Evolutionary conservation across 305 asterid species (phyloP), one percentile per base, ranked within the genome.

Genomic region (Rubia tinctorum): DNA sequence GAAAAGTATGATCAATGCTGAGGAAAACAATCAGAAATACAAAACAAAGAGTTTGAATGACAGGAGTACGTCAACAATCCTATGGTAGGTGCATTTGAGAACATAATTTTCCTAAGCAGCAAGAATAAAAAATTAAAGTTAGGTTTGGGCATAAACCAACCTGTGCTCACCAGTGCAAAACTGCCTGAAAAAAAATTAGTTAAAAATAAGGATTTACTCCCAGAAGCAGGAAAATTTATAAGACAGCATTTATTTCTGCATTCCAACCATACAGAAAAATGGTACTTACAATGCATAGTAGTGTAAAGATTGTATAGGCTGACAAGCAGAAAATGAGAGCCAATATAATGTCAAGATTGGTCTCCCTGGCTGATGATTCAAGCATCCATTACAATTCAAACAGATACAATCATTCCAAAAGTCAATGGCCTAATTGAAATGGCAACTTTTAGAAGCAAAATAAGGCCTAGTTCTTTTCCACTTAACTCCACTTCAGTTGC

Each of bases 151-250:
- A 72, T 23, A 23, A 13, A 84, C 88, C 68, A 6, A 90, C 99
- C 98, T 92, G 81, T 86, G 85, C 78, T 92, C 97, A 27, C 98
- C 97, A 0, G 98, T 94, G 88, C 99, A 94, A 73, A 94, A 88
- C 80, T 94, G 99, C 87, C 98, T 93, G 87, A 23, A 22, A 75
- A 80, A 75, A 69, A 2, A 27, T 69, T 63, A 10, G 42, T 73
- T 44, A 44, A 74, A 49, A 65, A 42, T 43, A 42, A 0, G 64
- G 14, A 69, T 20, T 22, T 18, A 23, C 40, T 40, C 44, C 22
- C 2, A 8, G 39, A 30, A 39, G 2, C 56, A 68, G 51, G 5
- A 74, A 64, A 55, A 18, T 23, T 15, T 8, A 74, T 43, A 49
- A 23, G 59, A 53, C 25, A 13, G 63, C 12, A 8, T 12, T 9